Percentiles rank a stretch among this genome's conserved stretches.
Evolutionary conservation across 1,284 basidiomycete genomes (phyloP).

Genomic region (Ceratobasidium papillatum): DNA sequence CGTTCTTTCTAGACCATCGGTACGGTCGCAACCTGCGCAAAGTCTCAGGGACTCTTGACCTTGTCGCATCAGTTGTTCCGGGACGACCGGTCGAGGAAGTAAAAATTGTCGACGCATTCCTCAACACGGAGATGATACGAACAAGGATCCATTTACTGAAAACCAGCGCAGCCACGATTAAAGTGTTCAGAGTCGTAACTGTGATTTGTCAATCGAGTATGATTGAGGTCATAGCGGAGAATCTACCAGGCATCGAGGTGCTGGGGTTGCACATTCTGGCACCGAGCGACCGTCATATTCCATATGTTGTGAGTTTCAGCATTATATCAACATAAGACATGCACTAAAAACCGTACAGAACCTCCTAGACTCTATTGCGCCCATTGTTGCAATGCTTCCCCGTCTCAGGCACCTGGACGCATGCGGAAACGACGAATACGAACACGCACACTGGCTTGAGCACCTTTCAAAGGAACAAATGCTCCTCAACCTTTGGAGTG

Average conservation of each 20-base stretch:
- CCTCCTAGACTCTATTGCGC: constrained; percentile 19
- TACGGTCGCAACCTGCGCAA: constrained; percentile 16
- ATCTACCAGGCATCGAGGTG: constrained; percentile 20
- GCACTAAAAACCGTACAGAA: background rate
- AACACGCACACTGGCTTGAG: constrained; percentile 30
- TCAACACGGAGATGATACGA: constrained; percentile 30
- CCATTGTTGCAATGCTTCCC: constrained; percentile 13
- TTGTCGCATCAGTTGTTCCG: constrained; percentile 14
- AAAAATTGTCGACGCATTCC: constrained; percentile 16
- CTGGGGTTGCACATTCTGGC: constrained; percentile 23
- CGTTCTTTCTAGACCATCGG: constrained; percentile 17
- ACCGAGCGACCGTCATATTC: constrained; percentile 25
- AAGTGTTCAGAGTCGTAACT: constrained; percentile 18
- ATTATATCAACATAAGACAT: too few species aligned
- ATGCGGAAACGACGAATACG: constrained; percentile 28
- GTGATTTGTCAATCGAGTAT: constrained; percentile 31
- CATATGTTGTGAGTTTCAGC: constrained; percentile 15
- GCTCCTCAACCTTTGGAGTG: constrained; percentile 18
- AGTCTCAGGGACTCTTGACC: constrained; percentile 25
- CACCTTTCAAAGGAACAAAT: constrained; percentile 10
- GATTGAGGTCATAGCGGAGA: constrained; percentile 22
- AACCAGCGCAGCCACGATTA: background rate
- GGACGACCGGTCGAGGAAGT: constrained; percentile 26
- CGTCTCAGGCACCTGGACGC: constrained; percentile 3
- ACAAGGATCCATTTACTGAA: constrained; percentile 19